A percentile compares a stretch with the other conserved stretches of the same genome.
phyloP scores from a whole-genome alignment of 169 alveolate species.

The Eimeria necatrix region DNA sequence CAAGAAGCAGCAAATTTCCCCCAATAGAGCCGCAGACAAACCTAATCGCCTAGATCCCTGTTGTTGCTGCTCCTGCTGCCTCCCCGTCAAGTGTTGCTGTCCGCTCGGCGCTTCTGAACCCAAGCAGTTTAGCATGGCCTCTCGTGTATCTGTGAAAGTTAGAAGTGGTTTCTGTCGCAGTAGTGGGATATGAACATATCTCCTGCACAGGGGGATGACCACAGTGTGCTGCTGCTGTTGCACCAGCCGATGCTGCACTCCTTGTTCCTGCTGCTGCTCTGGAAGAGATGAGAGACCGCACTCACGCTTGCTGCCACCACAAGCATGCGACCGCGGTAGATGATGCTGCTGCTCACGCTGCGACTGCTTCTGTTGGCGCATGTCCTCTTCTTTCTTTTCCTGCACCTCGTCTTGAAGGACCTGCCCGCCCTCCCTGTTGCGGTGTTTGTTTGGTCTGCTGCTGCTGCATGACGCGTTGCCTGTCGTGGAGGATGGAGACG shows the following conservation, averaged over 20 bases:
- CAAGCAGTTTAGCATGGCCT: constrained; percentile 26
- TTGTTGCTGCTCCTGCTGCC: constrained; percentile 1
- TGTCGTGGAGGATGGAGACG: neutral
- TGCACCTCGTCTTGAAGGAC: neutral
- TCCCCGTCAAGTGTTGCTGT: neutral
- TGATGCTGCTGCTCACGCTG: neutral
- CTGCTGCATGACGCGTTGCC: neutral
- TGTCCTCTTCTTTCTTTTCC: neutral
- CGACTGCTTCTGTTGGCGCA: neutral
- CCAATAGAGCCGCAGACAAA: constrained; percentile 22
- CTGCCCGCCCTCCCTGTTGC: constrained; percentile 18
- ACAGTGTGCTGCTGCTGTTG: constrained; percentile 49
- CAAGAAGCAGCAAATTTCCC: constrained; percentile 39
- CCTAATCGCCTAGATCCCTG: constrained; percentile 6
- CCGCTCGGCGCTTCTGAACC: neutral
- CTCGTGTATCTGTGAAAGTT: constrained; percentile 8
- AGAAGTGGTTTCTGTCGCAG: constrained; percentile 31
- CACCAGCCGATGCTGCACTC: constrained; percentile 13
- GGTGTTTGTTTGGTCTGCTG: neutral
- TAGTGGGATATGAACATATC: constrained; percentile 27
- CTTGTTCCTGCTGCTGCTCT: constrained; percentile 29
- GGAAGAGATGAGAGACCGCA: no score
- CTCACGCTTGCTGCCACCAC: neutral
- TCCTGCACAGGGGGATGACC: constrained; percentile 8
- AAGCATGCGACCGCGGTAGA: neutral